phyloP scores from a whole-genome alignment of 257 asterid genomes.

The Sherardia arvensis region DNA sequence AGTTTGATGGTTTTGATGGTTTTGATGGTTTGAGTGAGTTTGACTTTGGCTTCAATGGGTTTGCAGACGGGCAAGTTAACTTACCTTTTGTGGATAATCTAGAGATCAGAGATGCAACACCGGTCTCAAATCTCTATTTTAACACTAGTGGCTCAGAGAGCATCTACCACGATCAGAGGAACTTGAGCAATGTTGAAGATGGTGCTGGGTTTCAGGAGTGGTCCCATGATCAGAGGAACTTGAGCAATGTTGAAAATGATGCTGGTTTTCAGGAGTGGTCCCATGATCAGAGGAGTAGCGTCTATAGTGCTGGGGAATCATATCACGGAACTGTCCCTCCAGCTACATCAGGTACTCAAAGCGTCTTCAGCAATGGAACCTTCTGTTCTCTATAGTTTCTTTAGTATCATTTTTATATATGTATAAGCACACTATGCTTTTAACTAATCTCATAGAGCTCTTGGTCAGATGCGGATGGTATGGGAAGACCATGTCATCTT shows the following conservation, averaged over 20 bases:
- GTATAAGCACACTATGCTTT: constrained; percentile 16
- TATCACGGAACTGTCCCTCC: constrained; percentile 30
- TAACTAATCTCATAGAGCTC: constrained; percentile 50
- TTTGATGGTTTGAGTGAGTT: constrained; percentile 42
- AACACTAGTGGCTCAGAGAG: constrained; percentile 14
- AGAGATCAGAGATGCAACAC: constrained; percentile 19
- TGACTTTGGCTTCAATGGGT: constrained; percentile 40
- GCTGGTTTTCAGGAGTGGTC: constrained; percentile 34
- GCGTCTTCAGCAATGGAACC: constrained; percentile 18
- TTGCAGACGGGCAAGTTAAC: constrained; percentile 28
- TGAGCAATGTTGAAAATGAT: constrained; percentile 22
- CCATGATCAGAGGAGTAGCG: constrained; percentile 36
- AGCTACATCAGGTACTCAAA: constrained; percentile 63
- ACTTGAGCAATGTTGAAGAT: constrained; percentile 24
- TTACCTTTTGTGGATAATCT: constrained; percentile 22
- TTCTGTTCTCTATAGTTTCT: constrained; percentile 24
- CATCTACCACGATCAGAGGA: constrained; percentile 31
- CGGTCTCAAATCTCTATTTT: constrained; percentile 11
- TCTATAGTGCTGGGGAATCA: constrained; percentile 27
- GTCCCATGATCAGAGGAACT: constrained; percentile 40
- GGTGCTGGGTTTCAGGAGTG: constrained; percentile 30
- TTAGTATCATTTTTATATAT: constrained; percentile 11
- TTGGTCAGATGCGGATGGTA: constrained; percentile 77
- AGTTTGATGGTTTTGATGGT: constrained; percentile 34
- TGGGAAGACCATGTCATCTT: constrained; percentile 33